These are phyloP conservation scores for Monilinia polystroma DNA, from an alignment of 2,329 filamentous ascomycete genomes.

Conservation along the genomic window DNA sequence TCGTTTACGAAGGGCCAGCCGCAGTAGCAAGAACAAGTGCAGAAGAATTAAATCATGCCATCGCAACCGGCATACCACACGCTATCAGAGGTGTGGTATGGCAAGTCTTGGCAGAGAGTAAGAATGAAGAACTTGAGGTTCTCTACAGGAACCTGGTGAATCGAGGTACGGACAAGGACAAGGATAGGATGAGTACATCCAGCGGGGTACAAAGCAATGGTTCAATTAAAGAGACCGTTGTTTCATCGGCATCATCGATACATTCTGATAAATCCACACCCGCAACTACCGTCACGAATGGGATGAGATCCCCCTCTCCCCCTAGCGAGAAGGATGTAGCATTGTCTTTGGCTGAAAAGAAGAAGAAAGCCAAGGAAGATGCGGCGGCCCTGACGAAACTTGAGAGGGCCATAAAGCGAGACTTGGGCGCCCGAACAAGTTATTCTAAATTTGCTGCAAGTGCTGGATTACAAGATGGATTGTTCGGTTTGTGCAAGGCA, in stretches of 20 bases:
- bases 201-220: slow-evolving; percentile 44
- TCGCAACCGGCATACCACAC: slow-evolving; percentile 88
- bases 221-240: slow-evolving; percentile 60
- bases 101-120: slow-evolving; percentile 95
- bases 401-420: slow-evolving; percentile 87
- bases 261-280: slow-evolving; percentile 73
- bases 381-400: slow-evolving; percentile 71
- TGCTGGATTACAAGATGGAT: slow-evolving; percentile 84
- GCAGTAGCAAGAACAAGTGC: slow-evolving; percentile 85
- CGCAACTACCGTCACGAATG: slow-evolving; percentile 55
- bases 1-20: slow-evolving; percentile 90
- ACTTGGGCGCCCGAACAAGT: slow-evolving; percentile 88
- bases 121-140: slow-evolving; percentile 83
- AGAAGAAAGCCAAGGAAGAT: slow-evolving; percentile 79
- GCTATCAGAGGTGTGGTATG: slow-evolving; percentile 98
- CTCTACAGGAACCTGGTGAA: slow-evolving; percentile 81
- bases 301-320: slow-evolving; percentile 54
- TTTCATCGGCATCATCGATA: slow-evolving; percentile 81
- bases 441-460: slow-evolving; percentile 95
- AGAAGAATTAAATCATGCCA: slow-evolving; percentile 85
- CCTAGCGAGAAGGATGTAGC: slow-evolving; percentile 60
- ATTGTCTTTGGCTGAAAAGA: slow-evolving; percentile 63
- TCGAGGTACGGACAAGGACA: slow-evolving; percentile 79
- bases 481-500: slow-evolving; percentile 95
- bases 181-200: slow-evolving; percentile 53